Base-by-base conservation (phyloP, 140 eudicot species). In the Anethum foeniculum region DNA sequence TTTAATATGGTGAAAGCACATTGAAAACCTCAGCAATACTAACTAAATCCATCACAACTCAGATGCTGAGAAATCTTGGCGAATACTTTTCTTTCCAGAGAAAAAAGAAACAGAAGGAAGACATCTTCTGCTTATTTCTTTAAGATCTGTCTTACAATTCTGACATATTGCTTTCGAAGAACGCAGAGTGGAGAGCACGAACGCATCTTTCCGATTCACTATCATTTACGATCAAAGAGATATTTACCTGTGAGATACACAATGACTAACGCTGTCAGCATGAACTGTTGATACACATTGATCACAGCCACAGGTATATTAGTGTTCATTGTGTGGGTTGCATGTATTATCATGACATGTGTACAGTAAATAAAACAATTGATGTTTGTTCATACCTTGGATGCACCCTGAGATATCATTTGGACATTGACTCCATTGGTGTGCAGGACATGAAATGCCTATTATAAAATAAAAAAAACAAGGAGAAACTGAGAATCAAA, bases 121-220 rank as follows among this genome's bases (percentile, higher is more conserved):
- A 39, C 5, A 62, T 25, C 28, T 18, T 62, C 28, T 65, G 81
- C 92, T 97, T 97, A 92, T 91, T 14, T 49, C 11, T 48, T 13
- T 11, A 48, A 48, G 16, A 49, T 49, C 39, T 81, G 51, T 47
- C 39, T 48, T 78, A 89, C 12, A 86, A 39, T 74, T 86, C 88
- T 5, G 84, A 77, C 49, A 85, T 49, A 81, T 88, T 91, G n/a
- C 80, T 84, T 85, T 92, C 96, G 62, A 92, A 92, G 88, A 95
- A 92, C 72, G 96, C 86, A 43, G 85, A 72, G 77, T 95, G 99
- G 38, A 95, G 97, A 77, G 97, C 90, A 87, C 85, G 90, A 10
- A 95, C 99, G 36, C 99, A 93, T 84, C 86, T 84, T 83, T 93
- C 99, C 36, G 99, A 86, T 84, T 96, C 99, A 38, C 77, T 80